Base-by-base conservation (phyloP, 2,329 filamentous ascomycete species). In the Phialophora tarda region DNA sequence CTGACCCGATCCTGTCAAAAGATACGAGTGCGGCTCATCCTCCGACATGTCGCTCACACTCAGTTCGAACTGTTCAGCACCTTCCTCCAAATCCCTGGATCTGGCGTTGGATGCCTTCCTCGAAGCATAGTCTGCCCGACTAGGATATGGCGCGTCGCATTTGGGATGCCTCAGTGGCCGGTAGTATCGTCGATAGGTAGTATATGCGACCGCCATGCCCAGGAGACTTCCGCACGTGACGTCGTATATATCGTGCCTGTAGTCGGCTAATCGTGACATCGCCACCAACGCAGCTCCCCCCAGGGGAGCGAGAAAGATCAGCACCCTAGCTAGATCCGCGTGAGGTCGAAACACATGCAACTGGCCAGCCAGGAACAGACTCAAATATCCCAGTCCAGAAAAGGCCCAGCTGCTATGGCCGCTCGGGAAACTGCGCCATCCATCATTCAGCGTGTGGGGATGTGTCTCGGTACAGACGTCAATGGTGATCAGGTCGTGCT, bases 341-440 rank as follows among this genome's bases (percentile, higher is more conserved):
- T 84, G 78, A 1, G 87, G 86, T 21, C 85, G 79, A 66, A 88
- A 83, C 5, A 86, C 82, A 70, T 84, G 85, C 74, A 87, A 82
- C 72, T 89, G 87, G 2, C 82, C 81, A n/a, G 77, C 80, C 28
- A 82, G 72, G 69, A 62, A 71, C 78, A 83, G 73, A 2, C 83
- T 79, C 30, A 89, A 75, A 73, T 86, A 89, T 1, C 87, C 87
- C 4, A 89, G 74, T 0, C 87, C 87, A 32, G 80, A 80, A 73
- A 89, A 89, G 0, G 85, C 80, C 70, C 88, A 88, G 71, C 84
- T 87, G 69, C 82, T 85, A 72, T 89, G 87, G 7, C 87, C 87
- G 63, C 83, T 86, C 0, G 87, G 87, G 67, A 89, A 89, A 68
- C 84, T 87, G 65, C 87, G 81, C 86, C 86, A 89, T 30, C 87